Percentiles rank a stretch among this genome's conserved stretches.
These are phyloP conservation scores for Aristolochia contorta DNA, from an alignment of 164 flowering plant genomes.

Conservation along the genomic window DNA sequence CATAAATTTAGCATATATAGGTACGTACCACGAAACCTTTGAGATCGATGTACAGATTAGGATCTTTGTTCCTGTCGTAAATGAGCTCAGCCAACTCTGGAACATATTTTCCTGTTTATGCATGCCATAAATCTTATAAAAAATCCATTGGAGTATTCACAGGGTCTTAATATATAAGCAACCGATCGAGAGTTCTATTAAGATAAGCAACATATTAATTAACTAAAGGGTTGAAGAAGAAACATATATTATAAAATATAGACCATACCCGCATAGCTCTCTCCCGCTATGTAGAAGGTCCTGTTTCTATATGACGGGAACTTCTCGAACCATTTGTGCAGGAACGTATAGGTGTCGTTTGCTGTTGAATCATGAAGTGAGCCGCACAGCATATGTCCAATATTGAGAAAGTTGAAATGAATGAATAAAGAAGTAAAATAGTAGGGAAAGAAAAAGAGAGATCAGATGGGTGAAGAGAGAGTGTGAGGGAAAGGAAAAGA, in stretches of 20 bases:
- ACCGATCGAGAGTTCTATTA: too few relatives aligned
- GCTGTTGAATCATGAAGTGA: conserved; percentile 31
- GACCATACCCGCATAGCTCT: conserved; percentile 86
- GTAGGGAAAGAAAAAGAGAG: not conserved
- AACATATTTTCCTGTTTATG: conserved; percentile 68
- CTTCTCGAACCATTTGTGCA: conserved; percentile 77
- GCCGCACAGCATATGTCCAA: too few relatives aligned
- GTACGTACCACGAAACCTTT: conserved; percentile 68
- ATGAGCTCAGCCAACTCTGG: conserved; percentile 85
- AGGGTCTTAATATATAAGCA: too few relatives aligned
- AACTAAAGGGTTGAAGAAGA: not conserved
- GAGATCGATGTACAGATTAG: conserved; percentile 50
- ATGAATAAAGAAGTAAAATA: not conserved
- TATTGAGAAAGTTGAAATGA: not conserved
- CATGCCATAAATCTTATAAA: not conserved
- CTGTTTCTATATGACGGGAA: conserved; percentile 58
- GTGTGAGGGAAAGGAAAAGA: not conserved
- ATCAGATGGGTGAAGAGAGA: not conserved
- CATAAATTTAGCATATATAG: too few relatives aligned
- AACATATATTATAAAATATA: not conserved
- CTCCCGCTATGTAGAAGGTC: conserved; percentile 78
- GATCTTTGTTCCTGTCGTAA: conserved; percentile 61
- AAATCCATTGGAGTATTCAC: too few relatives aligned
- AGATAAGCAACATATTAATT: too few relatives aligned
- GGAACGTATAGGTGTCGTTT: conserved; percentile 64